These are phyloP conservation scores for Anthracocystis walkeri DNA, from an alignment of 1,284 basidiomycete genomes.

Conservation along the genomic window DNA sequence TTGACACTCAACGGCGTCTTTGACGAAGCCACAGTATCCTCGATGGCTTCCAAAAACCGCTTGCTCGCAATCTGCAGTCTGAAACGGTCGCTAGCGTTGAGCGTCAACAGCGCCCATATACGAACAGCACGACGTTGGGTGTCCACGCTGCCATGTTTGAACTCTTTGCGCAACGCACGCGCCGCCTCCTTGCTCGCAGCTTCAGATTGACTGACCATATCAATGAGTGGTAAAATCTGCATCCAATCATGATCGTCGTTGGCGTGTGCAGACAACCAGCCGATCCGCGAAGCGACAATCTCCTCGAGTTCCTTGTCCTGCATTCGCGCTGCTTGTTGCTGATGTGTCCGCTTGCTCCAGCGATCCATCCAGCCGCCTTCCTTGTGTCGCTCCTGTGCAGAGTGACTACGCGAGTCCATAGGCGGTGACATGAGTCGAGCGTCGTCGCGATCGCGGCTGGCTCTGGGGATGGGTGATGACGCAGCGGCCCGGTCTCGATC, in stretches of 20 bases:
- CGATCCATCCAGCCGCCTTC: constrained; percentile 48
- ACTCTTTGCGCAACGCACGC: constrained; percentile 59
- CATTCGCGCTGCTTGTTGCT: constrained; percentile 22
- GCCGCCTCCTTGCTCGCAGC: constrained; percentile 63
- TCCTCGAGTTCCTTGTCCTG: constrained; percentile 41
- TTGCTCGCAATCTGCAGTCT: constrained; percentile 57
- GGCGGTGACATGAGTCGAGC: constrained; percentile 15
- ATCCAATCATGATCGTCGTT: constrained; percentile 47
- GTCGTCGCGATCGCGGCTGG: constrained; percentile 22
- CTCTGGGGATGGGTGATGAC: constrained; percentile 19
- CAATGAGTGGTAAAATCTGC: constrained; percentile 42
- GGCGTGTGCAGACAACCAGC: constrained; percentile 47
- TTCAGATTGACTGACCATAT: constrained; percentile 52
- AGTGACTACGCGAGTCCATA: constrained; percentile 3
- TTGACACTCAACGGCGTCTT: constrained; percentile 59
- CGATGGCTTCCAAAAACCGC: constrained; percentile 59
- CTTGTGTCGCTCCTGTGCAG: constrained; percentile 21
- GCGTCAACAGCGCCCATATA: constrained; percentile 57
- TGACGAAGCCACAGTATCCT: constrained; percentile 48
- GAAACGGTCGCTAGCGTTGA: constrained; percentile 60
- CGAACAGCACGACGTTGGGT: constrained; percentile 54
- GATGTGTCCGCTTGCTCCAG: constrained; percentile 36
- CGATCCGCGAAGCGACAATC: constrained; percentile 28
- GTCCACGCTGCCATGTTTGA: constrained; percentile 53
- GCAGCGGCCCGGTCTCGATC: constrained; percentile 15